Percentiles rank a stretch among this genome's conserved stretches.
phyloP scores from a whole-genome alignment of 23 red algal species.

The Gracilaria vermiculophylla region DNA sequence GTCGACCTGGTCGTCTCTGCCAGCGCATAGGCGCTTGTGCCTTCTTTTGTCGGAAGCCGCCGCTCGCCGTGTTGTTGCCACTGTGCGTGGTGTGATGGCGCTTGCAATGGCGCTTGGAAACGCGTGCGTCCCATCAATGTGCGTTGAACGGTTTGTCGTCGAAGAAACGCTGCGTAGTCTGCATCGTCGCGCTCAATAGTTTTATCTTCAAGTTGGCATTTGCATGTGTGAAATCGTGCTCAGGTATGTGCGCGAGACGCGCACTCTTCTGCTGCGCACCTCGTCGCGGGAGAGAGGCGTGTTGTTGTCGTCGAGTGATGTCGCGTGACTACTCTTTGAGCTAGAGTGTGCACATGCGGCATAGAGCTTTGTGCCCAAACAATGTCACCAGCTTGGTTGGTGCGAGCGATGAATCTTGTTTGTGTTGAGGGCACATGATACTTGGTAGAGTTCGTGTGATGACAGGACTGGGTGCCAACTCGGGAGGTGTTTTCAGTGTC shows the following conservation, averaged over 20 bases:
- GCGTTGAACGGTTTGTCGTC: constrained; percentile 4
- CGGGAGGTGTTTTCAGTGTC: neutral
- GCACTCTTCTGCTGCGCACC: too few relatives aligned
- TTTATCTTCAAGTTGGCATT: neutral
- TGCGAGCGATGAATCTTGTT: neutral
- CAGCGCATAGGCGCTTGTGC: neutral
- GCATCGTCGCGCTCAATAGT: neutral
- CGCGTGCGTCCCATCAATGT: too few relatives aligned
- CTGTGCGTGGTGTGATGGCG: too few relatives aligned
- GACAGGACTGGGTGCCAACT: constrained; percentile 11
- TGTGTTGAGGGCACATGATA: neutral
- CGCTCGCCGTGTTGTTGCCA: neutral
- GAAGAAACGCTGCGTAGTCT: neutral
- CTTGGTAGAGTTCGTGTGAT: neutral
- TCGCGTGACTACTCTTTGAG: neutral
- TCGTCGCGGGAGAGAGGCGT: neutral
- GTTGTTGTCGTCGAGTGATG: neutral
- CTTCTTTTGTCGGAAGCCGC: neutral
- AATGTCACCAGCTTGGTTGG: neutral
- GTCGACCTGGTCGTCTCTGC: constrained; percentile 66
- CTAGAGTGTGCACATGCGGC: neutral
- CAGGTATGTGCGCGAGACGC: neutral
- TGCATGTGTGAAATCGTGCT: neutral
- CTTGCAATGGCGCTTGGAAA: too few relatives aligned
- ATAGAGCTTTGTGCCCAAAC: neutral